These are phyloP conservation scores for Spiraea crenata DNA, from an alignment of 331 rosid genomes.

Conservation along the genomic window DNA sequence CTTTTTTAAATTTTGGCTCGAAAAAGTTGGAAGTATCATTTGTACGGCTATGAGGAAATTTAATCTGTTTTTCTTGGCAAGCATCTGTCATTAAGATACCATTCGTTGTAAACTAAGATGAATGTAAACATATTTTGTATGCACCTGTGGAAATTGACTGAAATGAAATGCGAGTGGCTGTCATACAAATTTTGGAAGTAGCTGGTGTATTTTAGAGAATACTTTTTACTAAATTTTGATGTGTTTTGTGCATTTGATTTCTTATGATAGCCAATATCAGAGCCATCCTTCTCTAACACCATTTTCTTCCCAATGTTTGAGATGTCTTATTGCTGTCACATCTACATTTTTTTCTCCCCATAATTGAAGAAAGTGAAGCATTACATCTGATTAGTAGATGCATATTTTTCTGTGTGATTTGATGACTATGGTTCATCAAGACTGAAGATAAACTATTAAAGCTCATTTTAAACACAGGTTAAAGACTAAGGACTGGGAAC, in stretches of 20 bases:
- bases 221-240: neutral
- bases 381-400: neutral
- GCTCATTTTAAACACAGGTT: neutral
- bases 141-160: neutral
- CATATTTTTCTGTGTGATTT: neutral
- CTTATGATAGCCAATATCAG: neutral
- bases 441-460: neutral
- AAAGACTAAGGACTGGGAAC: slow-evolving; percentile 3
- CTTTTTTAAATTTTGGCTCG: neutral
- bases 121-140: neutral
- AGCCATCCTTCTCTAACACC: neutral
- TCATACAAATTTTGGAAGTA: neutral
- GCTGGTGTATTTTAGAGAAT: neutral
- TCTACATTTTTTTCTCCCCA: neutral
- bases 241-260: neutral
- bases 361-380: neutral
- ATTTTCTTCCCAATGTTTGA: neutral
- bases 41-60: neutral
- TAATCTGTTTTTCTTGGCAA: neutral
- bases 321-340: neutral
- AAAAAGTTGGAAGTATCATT: neutral
- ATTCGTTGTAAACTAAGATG: neutral
- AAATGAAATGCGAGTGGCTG: neutral
- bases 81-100: neutral
- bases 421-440: neutral